Evolutionary conservation across 2,329 filamentous ascomycete species (phyloP), one percentile per base, ranked within the genome.

Genomic region (Ascochyta koolunga): DNA sequence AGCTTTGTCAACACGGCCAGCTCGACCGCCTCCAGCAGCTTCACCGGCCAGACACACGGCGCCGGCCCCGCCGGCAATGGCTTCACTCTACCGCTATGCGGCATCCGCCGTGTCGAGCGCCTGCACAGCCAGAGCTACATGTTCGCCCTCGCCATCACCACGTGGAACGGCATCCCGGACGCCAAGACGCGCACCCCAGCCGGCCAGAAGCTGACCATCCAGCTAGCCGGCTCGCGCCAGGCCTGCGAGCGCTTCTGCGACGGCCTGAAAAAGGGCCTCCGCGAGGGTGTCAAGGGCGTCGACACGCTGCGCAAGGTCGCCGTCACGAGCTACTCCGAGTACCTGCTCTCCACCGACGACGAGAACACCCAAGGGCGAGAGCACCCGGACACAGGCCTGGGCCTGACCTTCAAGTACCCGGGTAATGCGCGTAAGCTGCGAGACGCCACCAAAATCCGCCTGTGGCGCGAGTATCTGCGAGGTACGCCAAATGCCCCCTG

Each of bases 171-270:
- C 24, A 77, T 80, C 13, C 57, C 78, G 56, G 63, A 78, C 66
- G 57, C 76, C 46, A 77, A 76, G 60, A 59, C 70, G 44, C 75
- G 70, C 56, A 77, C 78, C 15, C 74, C 79, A 24, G 86, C 86
- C 58, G 82, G 85, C 48, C 95, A 97, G 72, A 90, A 92, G 68
- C 89, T 99, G 62, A 96, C 92, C 1, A 85, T 99, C 56, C 91
- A 96, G 75, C 86, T 99, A 42, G 91, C 91, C 24, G 93, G 93
- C 24, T 95, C 89, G 70, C 86, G 93, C 50, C 90, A 89, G 70
- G 87, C 90, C 41, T 98, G 93, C 73, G 95, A 99, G 76, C 84
- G 92, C 48, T 99, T 99, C 78, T 99, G 95, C 74, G 95, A 99
- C 77, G 91, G 90, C 5, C 81, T 99, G 61, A 99, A 98, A 77